Conservation (phyloP, 495 filamentous ascomycete species). For the Penicillium pulvis region DNA sequence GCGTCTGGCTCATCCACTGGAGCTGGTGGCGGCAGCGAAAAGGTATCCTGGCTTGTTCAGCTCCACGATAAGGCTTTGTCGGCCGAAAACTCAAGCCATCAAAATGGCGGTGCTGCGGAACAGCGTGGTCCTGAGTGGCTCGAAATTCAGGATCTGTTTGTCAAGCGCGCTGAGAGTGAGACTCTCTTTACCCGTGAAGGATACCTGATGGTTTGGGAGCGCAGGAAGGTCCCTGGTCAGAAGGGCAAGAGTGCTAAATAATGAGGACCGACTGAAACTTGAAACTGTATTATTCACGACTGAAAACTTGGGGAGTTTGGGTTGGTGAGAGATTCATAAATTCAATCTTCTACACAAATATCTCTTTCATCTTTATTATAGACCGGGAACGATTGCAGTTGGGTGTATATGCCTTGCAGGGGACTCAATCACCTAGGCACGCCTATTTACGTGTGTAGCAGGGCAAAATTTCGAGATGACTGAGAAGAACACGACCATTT, state of each 20-base stretch:
- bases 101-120: constrained; percentile 34
- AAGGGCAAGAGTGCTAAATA: constrained; percentile 41
- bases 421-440: not conserved
- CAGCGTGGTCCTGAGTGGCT: constrained; percentile 72
- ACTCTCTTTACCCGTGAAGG: constrained; percentile 89
- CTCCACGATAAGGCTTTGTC: constrained; percentile 55
- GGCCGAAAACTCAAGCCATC: constrained; percentile 37
- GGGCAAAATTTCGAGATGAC: not conserved
- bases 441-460: not conserved
- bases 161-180: constrained; percentile 82
- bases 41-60: constrained; percentile 58
- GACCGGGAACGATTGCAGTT: not conserved
- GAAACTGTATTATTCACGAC: constrained; percentile 3
- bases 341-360: not conserved
- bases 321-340: not conserved
- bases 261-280: not conserved
- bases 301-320: constrained; percentile 1
- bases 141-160: constrained; percentile 91
- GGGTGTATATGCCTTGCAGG: not conserved
- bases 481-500: not conserved
- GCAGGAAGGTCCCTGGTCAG: constrained; percentile 59
- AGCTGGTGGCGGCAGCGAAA: constrained; percentile 51
- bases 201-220: constrained; percentile 96
- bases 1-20: constrained; percentile 52
- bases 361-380: not conserved